Evolutionary conservation across 371 early-diverging fungal genomes (phyloP).

Genomic region (Mucor circinelloides): DNA sequence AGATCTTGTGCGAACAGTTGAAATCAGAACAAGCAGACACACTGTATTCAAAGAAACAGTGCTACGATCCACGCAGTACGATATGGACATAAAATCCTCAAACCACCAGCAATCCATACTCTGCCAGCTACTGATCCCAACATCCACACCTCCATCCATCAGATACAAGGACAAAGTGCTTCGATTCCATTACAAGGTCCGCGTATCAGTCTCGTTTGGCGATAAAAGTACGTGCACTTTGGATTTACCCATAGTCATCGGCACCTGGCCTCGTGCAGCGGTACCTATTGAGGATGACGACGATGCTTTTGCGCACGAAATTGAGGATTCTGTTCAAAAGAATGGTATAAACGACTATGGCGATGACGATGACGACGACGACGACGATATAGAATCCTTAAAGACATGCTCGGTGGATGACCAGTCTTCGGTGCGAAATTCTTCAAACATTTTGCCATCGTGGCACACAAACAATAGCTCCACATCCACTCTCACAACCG

Average conservation of each 20-base stretch:
- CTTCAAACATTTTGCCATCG: constrained; percentile 5
- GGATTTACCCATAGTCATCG: constrained; percentile 47
- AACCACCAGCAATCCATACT: constrained; percentile 26
- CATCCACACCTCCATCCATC: constrained; percentile 52
- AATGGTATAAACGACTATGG: not conserved
- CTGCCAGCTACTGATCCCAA: constrained; percentile 43
- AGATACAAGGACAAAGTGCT: constrained; percentile 39
- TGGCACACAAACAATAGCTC: constrained; percentile 13
- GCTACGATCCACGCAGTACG: constrained; percentile 12
- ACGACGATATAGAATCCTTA: constrained; percentile 16
- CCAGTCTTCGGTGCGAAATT: not conserved
- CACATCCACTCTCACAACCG: not conserved
- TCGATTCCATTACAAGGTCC: constrained; percentile 42
- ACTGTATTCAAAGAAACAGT: constrained; percentile 23
- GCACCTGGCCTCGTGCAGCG: constrained; percentile 50
- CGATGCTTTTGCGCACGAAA: constrained; percentile 12
- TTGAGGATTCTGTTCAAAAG: constrained; percentile 9
- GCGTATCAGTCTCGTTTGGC: constrained; percentile 20
- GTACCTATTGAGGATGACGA: constrained; percentile 55
- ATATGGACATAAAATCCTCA: constrained; percentile 5
- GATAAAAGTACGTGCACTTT: constrained; percentile 11
- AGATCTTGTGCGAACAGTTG: constrained; percentile 38
- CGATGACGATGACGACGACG: not conserved
- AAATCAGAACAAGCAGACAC: constrained; percentile 34
- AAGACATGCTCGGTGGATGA: constrained; percentile 5